Evolutionary conservation across 2,329 filamentous ascomycete genomes (phyloP).

Genomic region (Zelopaecilomyces penicillatus): DNA sequence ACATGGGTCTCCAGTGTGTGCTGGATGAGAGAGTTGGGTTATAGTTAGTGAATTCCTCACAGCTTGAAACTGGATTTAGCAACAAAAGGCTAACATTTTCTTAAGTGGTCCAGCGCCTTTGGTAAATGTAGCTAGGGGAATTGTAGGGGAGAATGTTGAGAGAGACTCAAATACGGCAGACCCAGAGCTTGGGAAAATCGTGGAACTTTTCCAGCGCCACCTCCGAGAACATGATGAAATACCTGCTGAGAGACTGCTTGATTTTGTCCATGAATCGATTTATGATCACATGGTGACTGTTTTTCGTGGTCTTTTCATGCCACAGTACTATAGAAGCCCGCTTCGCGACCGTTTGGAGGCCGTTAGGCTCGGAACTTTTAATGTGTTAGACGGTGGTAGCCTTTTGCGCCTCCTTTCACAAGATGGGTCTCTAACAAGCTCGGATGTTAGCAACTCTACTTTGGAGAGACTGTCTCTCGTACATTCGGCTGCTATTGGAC

Average conservation of each 20-base stretch:
- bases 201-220: constrained; percentile 13
- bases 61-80: background rate
- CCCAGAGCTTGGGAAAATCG: constrained; percentile 6
- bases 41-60: background rate
- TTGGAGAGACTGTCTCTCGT: constrained; percentile 13
- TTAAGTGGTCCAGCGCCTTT: too few relatives aligned
- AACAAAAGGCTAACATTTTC: too few relatives aligned
- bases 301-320: constrained; percentile 15
- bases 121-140: too few relatives aligned
- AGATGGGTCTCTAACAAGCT: background rate
- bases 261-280: background rate
- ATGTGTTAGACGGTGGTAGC: background rate
- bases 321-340: constrained; percentile 6
- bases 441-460: constrained; percentile 11
- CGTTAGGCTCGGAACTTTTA: constrained; percentile 14
- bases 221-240: constrained; percentile 11
- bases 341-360: constrained; percentile 14
- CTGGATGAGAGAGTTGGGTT: constrained; percentile 3
- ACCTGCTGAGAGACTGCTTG: constrained; percentile 11
- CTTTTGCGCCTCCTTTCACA: constrained; percentile 4
- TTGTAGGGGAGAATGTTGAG: too few relatives aligned
- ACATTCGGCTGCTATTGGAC: constrained; percentile 15
- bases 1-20: constrained; percentile 9
- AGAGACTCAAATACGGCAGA: background rate
- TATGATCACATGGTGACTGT: constrained; percentile 1